Percentiles rank a stretch among this genome's conserved stretches.
phyloP scores from a whole-genome alignment of 2,329 filamentous ascomycete species.

The Fusarium proliferatum region DNA sequence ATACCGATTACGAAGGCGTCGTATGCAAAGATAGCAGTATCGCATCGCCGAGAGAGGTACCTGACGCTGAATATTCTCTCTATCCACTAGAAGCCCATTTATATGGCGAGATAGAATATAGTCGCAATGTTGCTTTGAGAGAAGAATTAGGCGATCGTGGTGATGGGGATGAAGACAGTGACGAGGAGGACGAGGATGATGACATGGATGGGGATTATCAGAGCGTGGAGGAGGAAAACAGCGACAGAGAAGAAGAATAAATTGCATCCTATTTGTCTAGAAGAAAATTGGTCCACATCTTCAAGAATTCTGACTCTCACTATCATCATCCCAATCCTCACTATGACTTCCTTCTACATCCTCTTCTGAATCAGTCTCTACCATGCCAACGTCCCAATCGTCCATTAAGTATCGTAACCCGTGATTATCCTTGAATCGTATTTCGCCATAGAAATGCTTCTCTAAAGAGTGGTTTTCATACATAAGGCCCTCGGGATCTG shows the following conservation, averaged over 20 bases:
- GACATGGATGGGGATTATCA: no score
- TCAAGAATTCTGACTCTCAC: no score
- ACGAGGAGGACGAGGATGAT: no score
- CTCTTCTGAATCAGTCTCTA: neutral
- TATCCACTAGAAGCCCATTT: neutral
- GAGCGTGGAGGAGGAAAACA: no score
- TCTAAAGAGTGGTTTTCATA: neutral
- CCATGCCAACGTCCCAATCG: neutral
- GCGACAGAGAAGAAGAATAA: no score
- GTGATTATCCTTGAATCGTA: neutral
- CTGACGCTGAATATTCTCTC: accelerated
- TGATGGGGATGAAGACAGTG: no score
- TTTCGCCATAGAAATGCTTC: neutral
- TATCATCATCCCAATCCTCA: neutral
- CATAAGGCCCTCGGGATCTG: neutral
- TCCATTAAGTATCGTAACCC: neutral
- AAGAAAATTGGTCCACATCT: no score
- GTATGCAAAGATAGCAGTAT: neutral
- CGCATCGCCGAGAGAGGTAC: neutral
- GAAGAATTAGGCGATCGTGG: no score
- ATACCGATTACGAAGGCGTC: accelerated
- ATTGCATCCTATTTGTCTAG: no score
- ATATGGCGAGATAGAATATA: neutral
- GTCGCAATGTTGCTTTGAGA: neutral
- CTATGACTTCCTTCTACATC: neutral